Conservation (phyloP, 2,329 filamentous ascomycete species). For the Apiospora saccharicola region DNA sequence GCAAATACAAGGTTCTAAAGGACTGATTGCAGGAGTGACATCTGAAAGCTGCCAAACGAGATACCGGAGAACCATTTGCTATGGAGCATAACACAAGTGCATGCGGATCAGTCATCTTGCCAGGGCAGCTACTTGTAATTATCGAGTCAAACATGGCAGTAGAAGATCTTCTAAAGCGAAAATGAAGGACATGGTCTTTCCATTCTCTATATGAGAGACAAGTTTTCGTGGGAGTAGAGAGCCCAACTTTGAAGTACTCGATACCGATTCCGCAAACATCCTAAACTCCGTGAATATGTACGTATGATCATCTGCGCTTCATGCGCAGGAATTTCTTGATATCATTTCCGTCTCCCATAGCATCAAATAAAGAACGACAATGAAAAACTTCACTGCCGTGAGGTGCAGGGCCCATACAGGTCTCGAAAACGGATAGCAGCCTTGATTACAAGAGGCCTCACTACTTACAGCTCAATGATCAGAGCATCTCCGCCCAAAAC, state of each 20-base stretch:
- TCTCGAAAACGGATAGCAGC: not conserved
- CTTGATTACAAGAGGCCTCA: not conserved
- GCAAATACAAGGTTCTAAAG: too few relatives aligned
- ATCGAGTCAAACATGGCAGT: not conserved
- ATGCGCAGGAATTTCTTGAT: not conserved
- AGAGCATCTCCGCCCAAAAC: slow-evolving; percentile 30
- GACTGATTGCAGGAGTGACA: too few relatives aligned
- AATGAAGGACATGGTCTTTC: not conserved
- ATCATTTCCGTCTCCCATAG: not conserved
- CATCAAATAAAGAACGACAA: slow-evolving; percentile 12
- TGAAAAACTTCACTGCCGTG: not conserved
- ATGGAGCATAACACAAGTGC: not conserved
- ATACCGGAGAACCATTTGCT: not conserved
- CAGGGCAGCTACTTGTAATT: not conserved
- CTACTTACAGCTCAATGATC: slow-evolving; percentile 36
- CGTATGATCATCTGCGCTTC: not conserved
- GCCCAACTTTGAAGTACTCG: not conserved
- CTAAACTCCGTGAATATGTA: slow-evolving; percentile 10
- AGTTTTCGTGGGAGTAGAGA: slow-evolving; percentile 4
- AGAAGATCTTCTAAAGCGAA: not conserved
- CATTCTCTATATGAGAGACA: not conserved
- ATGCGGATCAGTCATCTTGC: not conserved
- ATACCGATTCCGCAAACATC: not conserved
- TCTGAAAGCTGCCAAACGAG: too few relatives aligned
- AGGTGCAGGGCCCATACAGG: not conserved